Conservation (phyloP, 805 yeast species). For the Tetrapisispora phaffii region DNA sequence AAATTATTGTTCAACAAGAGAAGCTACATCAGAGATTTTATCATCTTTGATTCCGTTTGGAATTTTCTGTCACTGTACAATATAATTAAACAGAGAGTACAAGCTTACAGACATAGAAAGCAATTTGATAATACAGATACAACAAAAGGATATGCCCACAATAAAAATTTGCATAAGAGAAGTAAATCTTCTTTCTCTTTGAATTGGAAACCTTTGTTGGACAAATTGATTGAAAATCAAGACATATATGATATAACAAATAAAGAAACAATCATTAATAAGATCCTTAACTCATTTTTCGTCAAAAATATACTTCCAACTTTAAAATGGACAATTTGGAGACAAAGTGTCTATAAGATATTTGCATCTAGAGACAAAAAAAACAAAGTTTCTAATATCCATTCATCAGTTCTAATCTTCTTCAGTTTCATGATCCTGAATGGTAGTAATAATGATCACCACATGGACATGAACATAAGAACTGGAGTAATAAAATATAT, state of each 20-base stretch:
- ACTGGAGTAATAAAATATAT: conserved; percentile 15
- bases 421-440: conserved; percentile 17
- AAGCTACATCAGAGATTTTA: conserved; percentile 11
- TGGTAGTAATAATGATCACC: conserved; percentile 5
- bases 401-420: conserved; percentile 13
- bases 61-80: conserved; percentile 11
- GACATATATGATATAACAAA: conserved; percentile 16
- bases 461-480: conserved; percentile 13
- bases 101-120: not conserved
- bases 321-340: conserved; percentile 24
- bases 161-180: not conserved
- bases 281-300: conserved; percentile 15
- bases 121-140: not conserved
- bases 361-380: conserved; percentile 4
- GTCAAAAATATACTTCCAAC: conserved; percentile 16
- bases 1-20: conserved; percentile 11
- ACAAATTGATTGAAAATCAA: conserved; percentile 15
- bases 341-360: conserved; percentile 11
- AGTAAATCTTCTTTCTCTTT: conserved; percentile 10
- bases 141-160: not conserved
- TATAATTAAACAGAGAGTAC: not conserved
- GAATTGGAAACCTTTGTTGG: conserved; percentile 15
- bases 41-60: conserved; percentile 13
- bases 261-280: conserved; percentile 13
- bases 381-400: not conserved